Base-by-base conservation (phyloP, 495 filamentous ascomycete genomes). In the Opeltia flavorubescens region DNA sequence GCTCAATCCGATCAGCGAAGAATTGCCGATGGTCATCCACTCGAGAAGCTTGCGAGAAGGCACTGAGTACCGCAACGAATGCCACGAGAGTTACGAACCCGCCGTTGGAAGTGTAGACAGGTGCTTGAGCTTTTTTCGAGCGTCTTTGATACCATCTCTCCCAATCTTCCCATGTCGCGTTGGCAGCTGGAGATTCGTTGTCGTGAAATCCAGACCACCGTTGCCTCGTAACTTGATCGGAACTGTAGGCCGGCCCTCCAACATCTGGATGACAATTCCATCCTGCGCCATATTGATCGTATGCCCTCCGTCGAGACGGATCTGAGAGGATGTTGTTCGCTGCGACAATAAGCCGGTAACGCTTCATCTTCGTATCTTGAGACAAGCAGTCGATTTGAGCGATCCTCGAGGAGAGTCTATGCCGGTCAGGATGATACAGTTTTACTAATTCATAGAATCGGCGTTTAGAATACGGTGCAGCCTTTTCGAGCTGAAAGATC, bases 111-210 rank as follows among this genome's bases (percentile, higher is more conserved):
- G 83, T 67, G 55, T 74, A 83, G 30, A 81, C 58, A n/a, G 81
- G 72, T 40, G 75, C 62, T 39, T 80, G 75, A 34, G 72, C 64
- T 30, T 57, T 47, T 41, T 60, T 57, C 33, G 59, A 62, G 34
- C 71, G 68, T 33, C 76, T 67, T 20, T 76, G 66, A 54, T 86
- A 76, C 83, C 84, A 98, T 33, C 71, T 72, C 65, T 98, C 89
- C 91, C 93, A 98, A 59, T 98, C 93, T 58, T 98, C 91, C 91
- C 91, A 98, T 0, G 89, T 98, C 11, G 86, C 93, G 57, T 95
- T 95, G 49, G 70, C 67, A 56, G 76, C 78, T 20, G 89, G 78
- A 17, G 75, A 69, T 44, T 64, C 57, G 25, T 59, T 52, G 12
- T 56, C 54, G n/a, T 55, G 40, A 34, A 59, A 63, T 39, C 57